Base-by-base conservation (phyloP, 768 basidiomycete genomes). In the Flagelloscypha sp. region DNA sequence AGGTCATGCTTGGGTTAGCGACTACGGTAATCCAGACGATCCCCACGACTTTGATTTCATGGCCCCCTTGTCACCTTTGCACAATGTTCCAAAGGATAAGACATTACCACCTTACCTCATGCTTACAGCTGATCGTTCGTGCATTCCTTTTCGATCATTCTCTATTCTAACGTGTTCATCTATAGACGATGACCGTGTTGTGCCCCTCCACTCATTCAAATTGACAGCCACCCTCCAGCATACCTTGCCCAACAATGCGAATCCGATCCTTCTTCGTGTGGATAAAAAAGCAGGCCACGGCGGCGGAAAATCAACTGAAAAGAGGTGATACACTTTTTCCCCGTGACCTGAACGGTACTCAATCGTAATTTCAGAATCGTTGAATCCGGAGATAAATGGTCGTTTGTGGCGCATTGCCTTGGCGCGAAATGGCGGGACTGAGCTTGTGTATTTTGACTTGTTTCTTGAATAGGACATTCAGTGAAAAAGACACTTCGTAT, bases 131-230 rank as follows among this genome's bases (percentile, higher is more conserved):
- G 84, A 84, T 53, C 83, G 82, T 87, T 53, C 44, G 82, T 68
- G 28, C 25, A 9, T 27, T 21, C 27, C 20, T 33, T 20, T 20
- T n/a, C 12, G 32, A 33, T 45, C 4, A 40, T 13, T 15, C 7
- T 25, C 13, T 12, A 27, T 18, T 29, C 8, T 35, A 6, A 21
- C 24, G 37, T 15, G 20, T 22, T 38, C 22, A 13, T 38, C 29
- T 31, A 9, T 47, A 85, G 84, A 85, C 43, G 86, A 88, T 45
- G 84, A 86, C 48, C 79, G 86, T 22, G 86, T 89, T n/a, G 84
- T 88, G 4, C 84, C 84, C 1, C 61, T 85, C 52, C 87, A 88
- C 56, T 84, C 84, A 7, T 87, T 84, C 71, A 90, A 90, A 57
- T 67, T 76, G 33, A 77, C 79, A 0, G 87, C 87, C 11, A 75